A percentile compares a stretch with the other conserved stretches of the same genome.
phyloP scores from a whole-genome alignment of 1,284 basidiomycete genomes.

The Earliella scabrosa region DNA sequence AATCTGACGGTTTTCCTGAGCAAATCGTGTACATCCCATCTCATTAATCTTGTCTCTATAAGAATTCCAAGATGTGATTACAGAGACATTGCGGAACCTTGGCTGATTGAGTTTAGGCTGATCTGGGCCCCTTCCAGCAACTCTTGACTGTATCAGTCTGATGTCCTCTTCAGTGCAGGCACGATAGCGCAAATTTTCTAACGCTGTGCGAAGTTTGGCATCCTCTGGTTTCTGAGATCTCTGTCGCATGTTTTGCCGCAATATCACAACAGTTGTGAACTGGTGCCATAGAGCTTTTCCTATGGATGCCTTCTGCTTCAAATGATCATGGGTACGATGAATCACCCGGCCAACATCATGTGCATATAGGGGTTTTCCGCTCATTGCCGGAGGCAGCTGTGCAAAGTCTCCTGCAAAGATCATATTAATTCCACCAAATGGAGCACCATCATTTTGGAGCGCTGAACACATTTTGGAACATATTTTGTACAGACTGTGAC shows the following conservation, averaged over 20 bases:
- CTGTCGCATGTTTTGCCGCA: slow-evolving; percentile 44
- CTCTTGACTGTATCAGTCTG: no score
- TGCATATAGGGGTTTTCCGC: no score
- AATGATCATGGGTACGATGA: background rate
- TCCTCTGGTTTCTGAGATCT: no score
- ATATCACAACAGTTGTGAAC: slow-evolving; percentile 39
- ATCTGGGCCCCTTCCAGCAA: slow-evolving; percentile 7
- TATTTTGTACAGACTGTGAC: slow-evolving; percentile 32
- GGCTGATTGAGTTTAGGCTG: slow-evolving; percentile 8
- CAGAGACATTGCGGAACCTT: slow-evolving; percentile 35
- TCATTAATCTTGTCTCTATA: slow-evolving; percentile 39
- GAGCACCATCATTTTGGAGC: slow-evolving; percentile 10
- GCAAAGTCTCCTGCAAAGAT: slow-evolving; percentile 35
- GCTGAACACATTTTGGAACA: slow-evolving; percentile 14
- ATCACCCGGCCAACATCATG: slow-evolving; percentile 10
- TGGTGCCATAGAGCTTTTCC: slow-evolving; percentile 42
- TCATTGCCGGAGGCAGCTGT: slow-evolving; percentile 32
- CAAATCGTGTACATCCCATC: slow-evolving; percentile 33
- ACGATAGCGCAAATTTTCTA: slow-evolving; percentile 42
- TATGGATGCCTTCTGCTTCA: slow-evolving; percentile 32
- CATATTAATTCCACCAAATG: slow-evolving; percentile 32
- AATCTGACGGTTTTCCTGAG: slow-evolving; percentile 32
- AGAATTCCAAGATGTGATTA: slow-evolving; percentile 38
- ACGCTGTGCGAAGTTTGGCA: slow-evolving; percentile 29
- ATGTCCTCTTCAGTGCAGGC: slow-evolving; percentile 36